A percentile compares a stretch with the other conserved stretches of the same genome.
Evolutionary conservation across 495 filamentous ascomycete genomes (phyloP).

Genomic region (Neurospora sp.): DNA sequence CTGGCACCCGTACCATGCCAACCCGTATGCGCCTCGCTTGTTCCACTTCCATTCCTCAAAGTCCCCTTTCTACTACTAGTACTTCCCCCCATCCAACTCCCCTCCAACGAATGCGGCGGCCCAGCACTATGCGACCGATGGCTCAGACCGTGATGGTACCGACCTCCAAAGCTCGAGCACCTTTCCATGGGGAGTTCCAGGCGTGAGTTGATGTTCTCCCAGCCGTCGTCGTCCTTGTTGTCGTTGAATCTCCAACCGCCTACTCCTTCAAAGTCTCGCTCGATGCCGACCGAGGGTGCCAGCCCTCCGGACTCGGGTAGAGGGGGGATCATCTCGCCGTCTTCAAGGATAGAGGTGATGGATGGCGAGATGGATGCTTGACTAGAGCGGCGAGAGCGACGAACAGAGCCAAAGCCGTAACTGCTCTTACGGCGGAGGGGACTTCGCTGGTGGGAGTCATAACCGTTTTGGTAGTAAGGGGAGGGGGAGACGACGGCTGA

Average conservation of each 20-base stretch:
- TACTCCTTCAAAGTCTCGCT: slow-evolving; percentile 76
- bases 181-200: slow-evolving; percentile 63
- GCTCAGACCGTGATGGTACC: slow-evolving; percentile 13
- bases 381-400: slow-evolving; percentile 25
- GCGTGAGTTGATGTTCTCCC: slow-evolving; percentile 65
- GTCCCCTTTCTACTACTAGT: background rate
- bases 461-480: background rate
- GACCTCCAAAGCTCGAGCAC: slow-evolving; percentile 22
- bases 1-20: background rate
- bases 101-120: background rate
- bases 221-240: slow-evolving; percentile 48
- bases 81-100: background rate
- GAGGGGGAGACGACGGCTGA: slow-evolving; percentile 9
- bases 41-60: background rate
- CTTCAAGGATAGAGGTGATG: slow-evolving; percentile 24
- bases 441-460: slow-evolving; percentile 1
- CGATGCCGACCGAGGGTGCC: slow-evolving; percentile 32
- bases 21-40: background rate
- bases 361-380: slow-evolving; percentile 17
- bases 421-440: slow-evolving; percentile 16
- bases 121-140: slow-evolving; percentile 28
- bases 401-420: slow-evolving; percentile 25
- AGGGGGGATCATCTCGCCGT: slow-evolving; percentile 4
- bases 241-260: slow-evolving; percentile 63
- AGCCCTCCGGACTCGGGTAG: slow-evolving; percentile 23